phyloP scores from a whole-genome alignment of 2,329 filamentous ascomycete genomes.

The Monilinia fructicola region DNA sequence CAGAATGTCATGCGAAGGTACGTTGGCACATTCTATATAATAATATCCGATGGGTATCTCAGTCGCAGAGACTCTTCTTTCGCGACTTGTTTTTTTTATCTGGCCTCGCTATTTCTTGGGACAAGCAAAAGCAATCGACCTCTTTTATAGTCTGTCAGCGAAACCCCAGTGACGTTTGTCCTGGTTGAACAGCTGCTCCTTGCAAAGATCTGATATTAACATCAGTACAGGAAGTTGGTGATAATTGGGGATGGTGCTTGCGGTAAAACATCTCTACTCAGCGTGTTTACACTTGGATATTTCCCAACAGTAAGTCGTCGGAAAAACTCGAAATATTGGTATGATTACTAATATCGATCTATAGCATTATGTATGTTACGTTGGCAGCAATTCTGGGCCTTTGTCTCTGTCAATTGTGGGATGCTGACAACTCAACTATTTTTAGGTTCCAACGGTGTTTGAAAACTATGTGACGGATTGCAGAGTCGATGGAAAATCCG shows the following conservation, averaged over 20 bases:
- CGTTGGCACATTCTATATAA: slow-evolving; percentile 25
- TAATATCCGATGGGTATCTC: neutral
- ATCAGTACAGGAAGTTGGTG: slow-evolving; percentile 74
- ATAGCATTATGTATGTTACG: slow-evolving; percentile 51
- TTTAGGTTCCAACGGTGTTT: slow-evolving; percentile 90
- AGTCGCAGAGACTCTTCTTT: neutral
- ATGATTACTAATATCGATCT: slow-evolving; percentile 32
- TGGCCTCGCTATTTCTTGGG: slow-evolving; percentile 15
- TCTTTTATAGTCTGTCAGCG: slow-evolving; percentile 16
- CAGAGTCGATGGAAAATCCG: slow-evolving; percentile 96
- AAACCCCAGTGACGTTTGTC: slow-evolving; percentile 4
- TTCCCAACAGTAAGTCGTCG: slow-evolving; percentile 81
- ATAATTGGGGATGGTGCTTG: slow-evolving; percentile 97
- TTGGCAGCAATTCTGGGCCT: neutral
- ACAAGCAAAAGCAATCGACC: neutral
- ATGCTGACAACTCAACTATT: slow-evolving; percentile 47
- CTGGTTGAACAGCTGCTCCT: neutral
- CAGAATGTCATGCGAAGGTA: slow-evolving; percentile 50
- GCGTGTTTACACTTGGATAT: slow-evolving; percentile 96
- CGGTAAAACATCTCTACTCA: slow-evolving; percentile 95
- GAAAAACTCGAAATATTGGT: slow-evolving; percentile 30
- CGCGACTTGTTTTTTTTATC: neutral
- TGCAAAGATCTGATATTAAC: slow-evolving; percentile 9
- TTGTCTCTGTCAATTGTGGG: slow-evolving; percentile 11
- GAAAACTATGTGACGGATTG: slow-evolving; percentile 99